Base-by-base conservation (phyloP, 2,329 filamentous ascomycete species). In the Phyllosticta citrichinensis region DNA sequence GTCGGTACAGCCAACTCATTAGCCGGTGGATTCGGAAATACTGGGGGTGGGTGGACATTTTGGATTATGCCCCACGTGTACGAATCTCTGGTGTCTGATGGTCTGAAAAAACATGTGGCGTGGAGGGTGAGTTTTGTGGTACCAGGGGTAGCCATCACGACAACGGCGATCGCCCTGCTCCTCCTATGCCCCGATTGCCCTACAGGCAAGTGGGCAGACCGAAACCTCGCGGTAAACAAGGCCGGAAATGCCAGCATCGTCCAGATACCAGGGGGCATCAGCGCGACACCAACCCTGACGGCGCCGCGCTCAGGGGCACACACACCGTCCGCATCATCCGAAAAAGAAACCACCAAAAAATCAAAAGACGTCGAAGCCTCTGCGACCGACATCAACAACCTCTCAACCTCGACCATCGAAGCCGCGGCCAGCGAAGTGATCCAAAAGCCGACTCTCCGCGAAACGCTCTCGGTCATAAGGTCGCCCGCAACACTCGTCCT, bases 1-100 rank as follows among this genome's bases (percentile, higher is more conserved):
- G 88, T 96, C 19, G 92, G 92, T 55, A 92, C 89, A 5, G 89
- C 91, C 63, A 97, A 96, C 70, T 88, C 90, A 2, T 75, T 96
- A 19, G 87, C 91, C 1, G 92, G 86, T 52, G 92, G 92, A 14
- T 87, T 89, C 77, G 92, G 91, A 57, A 96, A 96, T 67, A 83
- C 89, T 25, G 91, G 92, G 62, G 92, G 91, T 64, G 92, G 92
- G 61, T 5, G 17, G 35, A 40, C 14, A 3, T 40, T 40, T 40
- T 95, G 96, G 73, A 83, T 93, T 67, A 96, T 96, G 91, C 91
- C 92, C 1, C 89, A 89, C 5, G 86, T 96, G 62, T 94, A 87
- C 74, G 87, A 95, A 73, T 89, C 88, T 0, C 79, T 96, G 22
- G 82, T 88, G 22, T 68, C 75, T 6, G 69, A 80, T 0, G 83